phyloP scores from a whole-genome alignment of 768 basidiomycete species.

The Amylocystis lapponica region DNA sequence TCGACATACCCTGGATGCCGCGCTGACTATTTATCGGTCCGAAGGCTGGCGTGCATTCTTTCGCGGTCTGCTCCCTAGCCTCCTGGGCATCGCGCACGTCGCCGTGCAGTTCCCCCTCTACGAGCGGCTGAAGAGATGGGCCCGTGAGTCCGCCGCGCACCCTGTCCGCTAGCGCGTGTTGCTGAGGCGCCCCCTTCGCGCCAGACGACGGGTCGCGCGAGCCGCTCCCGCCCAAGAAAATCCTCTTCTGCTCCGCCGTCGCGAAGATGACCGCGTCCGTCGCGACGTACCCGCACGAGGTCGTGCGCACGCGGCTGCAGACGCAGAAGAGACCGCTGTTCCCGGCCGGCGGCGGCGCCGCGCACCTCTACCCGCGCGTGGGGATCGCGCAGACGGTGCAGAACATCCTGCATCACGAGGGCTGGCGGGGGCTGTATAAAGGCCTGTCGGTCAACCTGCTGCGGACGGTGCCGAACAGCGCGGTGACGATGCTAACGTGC shows the following conservation, averaged over 20 bases:
- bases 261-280: slow-evolving; percentile 96
- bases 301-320: slow-evolving; percentile 95
- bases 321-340: slow-evolving; percentile 68
- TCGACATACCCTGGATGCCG: slow-evolving; percentile 86
- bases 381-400: slow-evolving; percentile 72
- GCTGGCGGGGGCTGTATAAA: slow-evolving; percentile 86
- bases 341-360: slow-evolving; percentile 42
- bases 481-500: slow-evolving; percentile 93
- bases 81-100: slow-evolving; percentile 91
- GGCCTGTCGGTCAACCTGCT: slow-evolving; percentile 92
- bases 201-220: slow-evolving; percentile 40
- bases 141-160: slow-evolving; percentile 52
- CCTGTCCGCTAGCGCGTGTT: background rate
- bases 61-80: slow-evolving; percentile 86
- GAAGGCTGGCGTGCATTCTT: slow-evolving; percentile 92
- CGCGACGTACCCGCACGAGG: slow-evolving; percentile 97
- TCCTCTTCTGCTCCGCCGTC: slow-evolving; percentile 85
- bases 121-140: slow-evolving; percentile 82
- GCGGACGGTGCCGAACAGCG: slow-evolving; percentile 93
- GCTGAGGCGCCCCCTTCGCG: slow-evolving; percentile 1
- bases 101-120: slow-evolving; percentile 98
- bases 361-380: slow-evolving; percentile 46
- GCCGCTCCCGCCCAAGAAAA: slow-evolving; percentile 51
- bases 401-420: slow-evolving; percentile 74
- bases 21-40: slow-evolving; percentile 79